A percentile compares a stretch with the other conserved stretches of the same genome.
phyloP scores from a whole-genome alignment of 768 basidiomycete genomes.

The Boletus barrowsii region DNA sequence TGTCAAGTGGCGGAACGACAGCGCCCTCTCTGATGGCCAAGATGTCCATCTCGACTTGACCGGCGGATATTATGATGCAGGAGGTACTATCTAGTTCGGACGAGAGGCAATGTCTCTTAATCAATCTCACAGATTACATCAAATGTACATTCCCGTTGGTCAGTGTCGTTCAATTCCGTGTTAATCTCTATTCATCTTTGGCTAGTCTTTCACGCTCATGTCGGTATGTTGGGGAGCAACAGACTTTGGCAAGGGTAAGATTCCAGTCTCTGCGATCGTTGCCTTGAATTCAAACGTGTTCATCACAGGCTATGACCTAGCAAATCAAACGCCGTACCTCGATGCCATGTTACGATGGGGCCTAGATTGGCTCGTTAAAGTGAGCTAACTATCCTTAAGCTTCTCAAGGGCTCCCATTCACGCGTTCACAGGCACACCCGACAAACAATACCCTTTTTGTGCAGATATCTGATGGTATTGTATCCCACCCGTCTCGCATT shows the following conservation, averaged over 20 bases:
- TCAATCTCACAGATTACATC: slow-evolving; percentile 62
- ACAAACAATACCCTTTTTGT: slow-evolving; percentile 69
- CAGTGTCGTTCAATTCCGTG: slow-evolving; percentile 14
- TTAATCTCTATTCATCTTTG: background rate
- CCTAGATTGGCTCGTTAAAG: slow-evolving; percentile 89
- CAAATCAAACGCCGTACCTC: slow-evolving; percentile 88
- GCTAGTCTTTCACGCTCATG: slow-evolving; percentile 75
- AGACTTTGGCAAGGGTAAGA: slow-evolving; percentile 72
- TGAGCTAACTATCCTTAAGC: slow-evolving; percentile 26
- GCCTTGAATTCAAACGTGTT: background rate
- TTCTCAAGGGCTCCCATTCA: background rate
- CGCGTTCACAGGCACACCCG: slow-evolving; percentile 67
- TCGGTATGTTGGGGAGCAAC: slow-evolving; percentile 89
- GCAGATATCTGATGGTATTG: slow-evolving; percentile 65
- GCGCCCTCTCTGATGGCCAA: slow-evolving; percentile 70
- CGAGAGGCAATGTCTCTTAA: background rate
- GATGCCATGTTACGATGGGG: slow-evolving; percentile 91
- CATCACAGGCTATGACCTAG: slow-evolving; percentile 67
- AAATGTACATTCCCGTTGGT: slow-evolving; percentile 87
- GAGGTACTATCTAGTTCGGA: slow-evolving; percentile 48
- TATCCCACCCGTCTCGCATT: background rate
- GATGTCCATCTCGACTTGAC: slow-evolving; percentile 72
- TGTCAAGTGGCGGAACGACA: slow-evolving; percentile 86
- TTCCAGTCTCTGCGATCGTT: background rate
- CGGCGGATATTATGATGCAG: slow-evolving; percentile 93